Base-by-base conservation (phyloP, 257 asterid species). In the Orobanche coerulescens region DNA sequence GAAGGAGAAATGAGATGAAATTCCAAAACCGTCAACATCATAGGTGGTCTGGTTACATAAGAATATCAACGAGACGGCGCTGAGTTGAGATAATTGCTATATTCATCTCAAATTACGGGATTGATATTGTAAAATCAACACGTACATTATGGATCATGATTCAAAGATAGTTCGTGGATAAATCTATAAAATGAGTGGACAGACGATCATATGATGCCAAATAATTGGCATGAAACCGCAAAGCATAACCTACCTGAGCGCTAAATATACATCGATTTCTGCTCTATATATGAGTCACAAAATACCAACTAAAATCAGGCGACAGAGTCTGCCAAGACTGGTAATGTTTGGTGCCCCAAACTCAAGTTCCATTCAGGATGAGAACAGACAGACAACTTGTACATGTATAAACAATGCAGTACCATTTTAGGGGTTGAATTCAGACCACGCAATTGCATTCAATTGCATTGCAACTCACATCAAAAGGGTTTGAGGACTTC, bases 301-400 rank as follows among this genome's bases (percentile, higher is more conserved):
- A 16, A 44, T 43, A 26, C 44, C 44, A 44, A 61, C 44, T n/a
- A 63, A 62, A 26, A 7, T 11, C 43, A 65, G 22, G 46, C 16
- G n/a, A 50, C 34, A 50, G 2, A 12, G 18, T 50, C 16, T 18
- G 43, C 8, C 28, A 53, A 26, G 19, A 40, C 12, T n/a, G 48
- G 42, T 6, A 11, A n/a, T n/a, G n/a, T 2, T 23, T n/a, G 13
- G 18, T 18, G 49, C 55, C 37, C 31, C 26, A 63, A 23, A 30
- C 22, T 49, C 43, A 37, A 39, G 46, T 53, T 42, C 46, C 34
- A 20, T 28, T 16, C 31, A 26, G 31, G 51, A 26, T 65, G 40
- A 53, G 62, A 64, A 20, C 15, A 52, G 18, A 47, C 60, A 49
- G 19, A 30, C 52, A 64, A 53, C 19, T 24, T 24, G 18, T 25